A percentile compares a stretch with the other conserved stretches of the same genome.
phyloP scores from a whole-genome alignment of 1,284 basidiomycete species.

The Peniophora sp. region DNA sequence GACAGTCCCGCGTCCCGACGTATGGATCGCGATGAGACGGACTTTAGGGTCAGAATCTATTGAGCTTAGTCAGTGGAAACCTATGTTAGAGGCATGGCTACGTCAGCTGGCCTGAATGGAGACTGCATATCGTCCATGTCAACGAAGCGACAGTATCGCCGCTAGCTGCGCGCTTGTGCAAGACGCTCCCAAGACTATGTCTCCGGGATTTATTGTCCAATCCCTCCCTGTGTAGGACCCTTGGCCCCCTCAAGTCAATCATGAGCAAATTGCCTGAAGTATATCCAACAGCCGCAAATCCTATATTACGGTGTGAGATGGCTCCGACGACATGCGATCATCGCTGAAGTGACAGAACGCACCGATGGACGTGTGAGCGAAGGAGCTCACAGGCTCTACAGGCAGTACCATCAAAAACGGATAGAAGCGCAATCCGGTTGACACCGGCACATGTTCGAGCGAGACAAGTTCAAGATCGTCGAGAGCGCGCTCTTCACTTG shows the following conservation, averaged over 20 bases:
- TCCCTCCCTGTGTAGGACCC: conserved; percentile 43
- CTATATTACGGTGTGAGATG: conserved; percentile 25
- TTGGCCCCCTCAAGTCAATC: conserved; percentile 67
- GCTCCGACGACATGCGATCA: not conserved
- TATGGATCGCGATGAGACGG: conserved; percentile 54
- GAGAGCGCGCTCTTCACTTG: conserved; percentile 18
- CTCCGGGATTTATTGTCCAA: conserved; percentile 15
- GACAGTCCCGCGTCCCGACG: conserved; percentile 53
- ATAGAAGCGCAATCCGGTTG: conserved; percentile 38
- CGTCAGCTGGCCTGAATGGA: conserved; percentile 38
- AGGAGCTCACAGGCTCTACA: conserved; percentile 42
- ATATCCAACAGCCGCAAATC: conserved; percentile 70
- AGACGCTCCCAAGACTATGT: conserved; percentile 18
- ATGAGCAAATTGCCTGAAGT: conserved; percentile 50
- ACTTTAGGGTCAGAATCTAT: conserved; percentile 46
- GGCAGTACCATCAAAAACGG: conserved; percentile 58
- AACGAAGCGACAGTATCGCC: conserved; percentile 42
- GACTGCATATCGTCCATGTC: conserved; percentile 57
- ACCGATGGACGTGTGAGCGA: conserved; percentile 67
- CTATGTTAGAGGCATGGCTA: not conserved
- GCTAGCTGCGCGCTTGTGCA: conserved; percentile 16
- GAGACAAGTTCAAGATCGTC: conserved; percentile 38
- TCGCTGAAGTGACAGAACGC: conserved; percentile 14
- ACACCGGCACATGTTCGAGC: conserved; percentile 34
- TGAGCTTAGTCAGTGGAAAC: not conserved